Conservation (phyloP, 2,329 filamentous ascomycete genomes). For the Aphanoascus verrucosus region DNA sequence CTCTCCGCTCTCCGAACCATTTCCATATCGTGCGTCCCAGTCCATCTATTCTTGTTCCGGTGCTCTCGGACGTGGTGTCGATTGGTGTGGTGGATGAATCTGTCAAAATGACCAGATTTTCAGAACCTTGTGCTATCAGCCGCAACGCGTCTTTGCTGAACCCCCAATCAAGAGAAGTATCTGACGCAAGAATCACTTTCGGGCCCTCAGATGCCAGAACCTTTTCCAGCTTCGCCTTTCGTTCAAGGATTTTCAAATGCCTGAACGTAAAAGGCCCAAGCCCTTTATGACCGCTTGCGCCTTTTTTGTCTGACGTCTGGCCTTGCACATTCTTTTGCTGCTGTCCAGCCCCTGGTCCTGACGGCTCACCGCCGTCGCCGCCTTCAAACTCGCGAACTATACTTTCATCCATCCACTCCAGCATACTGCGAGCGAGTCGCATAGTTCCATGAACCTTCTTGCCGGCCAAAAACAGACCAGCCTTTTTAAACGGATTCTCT, state of each 20-base stretch:
- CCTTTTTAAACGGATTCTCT: slow-evolving; percentile 40
- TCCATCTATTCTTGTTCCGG: slow-evolving; percentile 38
- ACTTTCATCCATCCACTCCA: slow-evolving; percentile 98
- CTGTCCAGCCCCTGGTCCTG: slow-evolving; percentile 36
- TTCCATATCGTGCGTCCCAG: slow-evolving; percentile 69
- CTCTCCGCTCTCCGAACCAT: slow-evolving; percentile 60
- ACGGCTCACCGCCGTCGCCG: slow-evolving; percentile 34
- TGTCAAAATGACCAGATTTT: slow-evolving; percentile 78
- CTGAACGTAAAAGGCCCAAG: slow-evolving; percentile 81
- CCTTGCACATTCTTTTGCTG: slow-evolving; percentile 25
- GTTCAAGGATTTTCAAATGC: slow-evolving; percentile 71
- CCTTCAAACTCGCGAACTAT: slow-evolving; percentile 88
- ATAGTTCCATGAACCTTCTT: slow-evolving; percentile 80
- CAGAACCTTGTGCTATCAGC: slow-evolving; percentile 60
- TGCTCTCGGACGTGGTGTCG: slow-evolving; percentile 16
- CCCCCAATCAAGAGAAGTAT: slow-evolving; percentile 85
- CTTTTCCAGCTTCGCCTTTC: slow-evolving; percentile 66
- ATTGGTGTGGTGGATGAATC: slow-evolving; percentile 40
- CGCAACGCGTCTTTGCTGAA: slow-evolving; percentile 75
- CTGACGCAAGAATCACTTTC: slow-evolving; percentile 78
- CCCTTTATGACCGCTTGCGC: slow-evolving; percentile 28
- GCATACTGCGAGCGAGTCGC: slow-evolving; percentile 83
- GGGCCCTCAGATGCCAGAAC: slow-evolving; percentile 47
- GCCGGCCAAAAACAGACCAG: slow-evolving; percentile 68
- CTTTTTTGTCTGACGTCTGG: slow-evolving; percentile 30